phyloP scores from a whole-genome alignment of 805 yeast genomes.

The Lipomyces yamadae region DNA sequence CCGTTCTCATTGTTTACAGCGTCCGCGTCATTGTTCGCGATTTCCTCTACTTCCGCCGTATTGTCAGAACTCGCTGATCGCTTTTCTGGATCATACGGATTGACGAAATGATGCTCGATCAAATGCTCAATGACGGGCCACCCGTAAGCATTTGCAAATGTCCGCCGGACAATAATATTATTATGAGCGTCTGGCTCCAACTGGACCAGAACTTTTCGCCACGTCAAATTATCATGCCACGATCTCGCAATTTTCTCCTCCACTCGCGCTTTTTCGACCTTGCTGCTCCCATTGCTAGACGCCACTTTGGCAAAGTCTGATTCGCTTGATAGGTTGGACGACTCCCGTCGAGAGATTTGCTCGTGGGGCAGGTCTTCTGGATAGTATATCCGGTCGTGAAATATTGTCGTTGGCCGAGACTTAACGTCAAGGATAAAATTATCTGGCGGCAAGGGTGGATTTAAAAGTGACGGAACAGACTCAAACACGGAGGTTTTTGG shows the following conservation, averaged over 20 bases:
- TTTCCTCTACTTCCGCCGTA: neutral
- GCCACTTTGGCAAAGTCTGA: neutral
- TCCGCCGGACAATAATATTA: constrained; percentile 83
- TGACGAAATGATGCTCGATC: constrained; percentile 64
- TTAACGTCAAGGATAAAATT: constrained; percentile 71
- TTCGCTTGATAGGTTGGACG: neutral
- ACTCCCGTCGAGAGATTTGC: constrained; percentile 6
- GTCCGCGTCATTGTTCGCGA: neutral
- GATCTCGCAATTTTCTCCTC: constrained; percentile 86
- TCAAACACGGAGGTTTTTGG: constrained; percentile 79
- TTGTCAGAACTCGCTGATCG: neutral
- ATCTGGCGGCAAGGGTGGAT: constrained; percentile 79
- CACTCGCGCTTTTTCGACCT: constrained; percentile 48
- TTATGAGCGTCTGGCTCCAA: constrained; percentile 94
- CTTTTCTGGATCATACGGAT: constrained; percentile 38
- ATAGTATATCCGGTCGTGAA: constrained; percentile 79
- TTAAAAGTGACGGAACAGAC: constrained; percentile 74
- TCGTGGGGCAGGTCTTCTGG: constrained; percentile 64
- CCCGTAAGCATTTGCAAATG: constrained; percentile 92
- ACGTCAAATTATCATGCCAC: constrained; percentile 81
- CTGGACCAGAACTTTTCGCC: constrained; percentile 90
- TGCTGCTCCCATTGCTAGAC: neutral
- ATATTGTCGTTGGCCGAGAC: constrained; percentile 64
- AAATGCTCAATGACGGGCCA: constrained; percentile 91
- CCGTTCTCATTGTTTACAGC: neutral